Evolutionary conservation across 2,329 filamentous ascomycete species (phyloP).

Genomic region (Fusarium sp.): DNA sequence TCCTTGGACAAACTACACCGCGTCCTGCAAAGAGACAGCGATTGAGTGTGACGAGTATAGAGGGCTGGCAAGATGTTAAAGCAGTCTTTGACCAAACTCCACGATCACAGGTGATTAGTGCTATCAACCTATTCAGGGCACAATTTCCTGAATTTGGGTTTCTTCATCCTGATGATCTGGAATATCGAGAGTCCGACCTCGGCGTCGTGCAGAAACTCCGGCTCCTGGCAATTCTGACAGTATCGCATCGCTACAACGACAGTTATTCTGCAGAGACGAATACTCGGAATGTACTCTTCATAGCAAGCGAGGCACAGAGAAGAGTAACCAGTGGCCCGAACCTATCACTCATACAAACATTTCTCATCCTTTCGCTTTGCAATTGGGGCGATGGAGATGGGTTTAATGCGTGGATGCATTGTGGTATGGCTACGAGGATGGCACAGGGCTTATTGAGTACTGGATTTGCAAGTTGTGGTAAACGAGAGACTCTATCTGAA

Average conservation of each 20-base stretch:
- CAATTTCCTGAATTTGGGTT: slow-evolving; percentile 46
- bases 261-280: neutral
- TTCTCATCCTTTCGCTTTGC: slow-evolving; percentile 38
- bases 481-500: slow-evolving; percentile 27
- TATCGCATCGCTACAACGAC: slow-evolving; percentile 31
- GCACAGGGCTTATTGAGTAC: slow-evolving; percentile 42
- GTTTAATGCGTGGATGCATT: slow-evolving; percentile 47
- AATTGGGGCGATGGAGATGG: slow-evolving; percentile 46
- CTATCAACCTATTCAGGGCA: slow-evolving; percentile 30
- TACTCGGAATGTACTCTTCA: neutral
- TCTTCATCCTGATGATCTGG: slow-evolving; percentile 42
- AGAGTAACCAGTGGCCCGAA: slow-evolving; percentile 28
- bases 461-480: slow-evolving; percentile 29
- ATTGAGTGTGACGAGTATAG: neutral
- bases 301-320: slow-evolving; percentile 32
- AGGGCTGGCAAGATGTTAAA: slow-evolving; percentile 7
- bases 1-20: neutral
- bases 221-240: slow-evolving; percentile 29
- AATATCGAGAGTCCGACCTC: slow-evolving; percentile 27
- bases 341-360: slow-evolving; percentile 37
- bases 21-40: slow-evolving; percentile 28
- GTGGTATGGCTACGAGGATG: slow-evolving; percentile 42
- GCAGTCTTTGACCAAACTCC: slow-evolving; percentile 15
- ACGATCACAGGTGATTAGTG: slow-evolving; percentile 14
- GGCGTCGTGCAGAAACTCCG: slow-evolving; percentile 24